Evolutionary conservation across 805 yeast species (phyloP), one percentile per base, ranked within the genome.

Genomic region (Komagataella kurtzmanii): DNA sequence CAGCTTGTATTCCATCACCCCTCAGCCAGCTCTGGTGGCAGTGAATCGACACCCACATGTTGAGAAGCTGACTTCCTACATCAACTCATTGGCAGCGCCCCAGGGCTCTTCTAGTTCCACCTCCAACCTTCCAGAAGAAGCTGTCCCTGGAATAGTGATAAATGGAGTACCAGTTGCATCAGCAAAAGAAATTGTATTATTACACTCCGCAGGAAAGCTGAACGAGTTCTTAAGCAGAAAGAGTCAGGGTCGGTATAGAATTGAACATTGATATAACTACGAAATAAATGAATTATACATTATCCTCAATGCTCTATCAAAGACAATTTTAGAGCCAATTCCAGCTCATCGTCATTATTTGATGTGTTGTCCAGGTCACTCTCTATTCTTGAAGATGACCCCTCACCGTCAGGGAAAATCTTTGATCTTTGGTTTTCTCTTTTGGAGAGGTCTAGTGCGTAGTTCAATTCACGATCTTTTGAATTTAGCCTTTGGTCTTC

Each of bases 111-210:
- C 40, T 8, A 30, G 40, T 14, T 30, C 40, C 40, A 8, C 40
- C 40, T 30, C 40, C 12, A 30, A 14, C 40, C 40, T 30, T 10
- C 6, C 40, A 4, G 40, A 30, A 10, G 53, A 50, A 36, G 52
- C 52, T 14, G 36, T 68, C 24, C 72, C 71, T 1, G 58, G 70
- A 10, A 54, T 68, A 45, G 67, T 68, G 52, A 59, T 68, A 19
- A 67, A 64, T 10, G 72, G 71, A 1, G 51, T 56, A 36, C 72
- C 72, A 3, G 54, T 62, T 3, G 72, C 67, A 6, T 60, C 60
- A 43, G 65, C 59, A 47, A 53, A 59, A 10, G 62, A 61, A 8
- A 57, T 66, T 14, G 58, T 66, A 44, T 54, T 52, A 2, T 56
- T 59, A 52, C 56, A 58, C 52, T 50, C 54, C 12, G 49, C 56